Base-by-base conservation (phyloP, 352 stramenopile species). In the Blastocystis sp. region DNA sequence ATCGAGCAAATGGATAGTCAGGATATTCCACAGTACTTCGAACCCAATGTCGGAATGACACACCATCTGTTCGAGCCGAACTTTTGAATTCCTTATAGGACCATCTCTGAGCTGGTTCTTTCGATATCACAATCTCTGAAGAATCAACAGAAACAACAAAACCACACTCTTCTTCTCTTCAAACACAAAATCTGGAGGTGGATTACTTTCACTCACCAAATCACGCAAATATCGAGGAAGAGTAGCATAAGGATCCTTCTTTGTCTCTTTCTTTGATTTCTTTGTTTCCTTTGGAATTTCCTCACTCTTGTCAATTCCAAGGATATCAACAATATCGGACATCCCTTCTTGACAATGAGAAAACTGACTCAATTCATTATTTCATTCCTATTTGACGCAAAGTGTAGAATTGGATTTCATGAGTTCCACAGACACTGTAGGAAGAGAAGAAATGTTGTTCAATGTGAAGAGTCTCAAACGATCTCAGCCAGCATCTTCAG, bases 1-100 rank as follows among this genome's bases (percentile, higher is more conserved):
- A 88, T 32, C 63, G 54, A 11, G 73, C 39, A 63, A 88, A 88
- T 11, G 81, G 81, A 39, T 88, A 88, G 54, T 88, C 81, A 21
- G 63, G 61, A 19, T 75, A 86, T 42, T 88, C 81, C 27, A 75
- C 81, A 21, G 21, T 67, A 19, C 32, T 27, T n/a, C 81, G 66
- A 46, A 86, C 81, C 81, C 81, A 88, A 58, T 88, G 81, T 3
- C 9, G 21, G n/a, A 88, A 56, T 29, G 12, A 16, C 6, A 87
- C 29, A 21, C 58, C n/a, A 59, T 88, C 63, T 19, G 12, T n/a
- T 49, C 81, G 19, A n/a, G 81, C 58, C 5, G 52, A 75, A 29
- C n/a, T 66, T 9, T 32, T 69, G 66, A 88, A 86, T 1, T 51
- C 21, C 29, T 32, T 42, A 49, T 75, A 75, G 3, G 27, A 29